These are phyloP conservation scores for Lachancea dasiensis DNA, from an alignment of 805 yeast genomes.

Conservation along the genomic window DNA sequence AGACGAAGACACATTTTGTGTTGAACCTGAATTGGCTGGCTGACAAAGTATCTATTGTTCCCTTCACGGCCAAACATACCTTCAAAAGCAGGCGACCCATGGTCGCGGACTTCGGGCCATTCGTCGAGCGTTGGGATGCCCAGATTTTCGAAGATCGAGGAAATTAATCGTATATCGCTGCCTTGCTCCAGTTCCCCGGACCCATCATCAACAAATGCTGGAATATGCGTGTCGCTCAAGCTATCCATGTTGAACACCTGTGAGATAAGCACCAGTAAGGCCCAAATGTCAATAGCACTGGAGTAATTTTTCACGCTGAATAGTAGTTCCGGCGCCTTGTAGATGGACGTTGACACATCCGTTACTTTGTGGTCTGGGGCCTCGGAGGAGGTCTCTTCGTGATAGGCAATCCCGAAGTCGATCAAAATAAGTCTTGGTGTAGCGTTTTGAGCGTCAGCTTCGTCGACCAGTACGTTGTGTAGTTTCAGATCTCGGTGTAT, in stretches of 20 bases:
- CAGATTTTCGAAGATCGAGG: slow-evolving; percentile 47
- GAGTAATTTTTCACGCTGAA: slow-evolving; percentile 53
- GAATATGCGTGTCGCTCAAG: slow-evolving; percentile 12
- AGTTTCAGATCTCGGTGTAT: slow-evolving; percentile 95
- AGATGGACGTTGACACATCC: slow-evolving; percentile 60
- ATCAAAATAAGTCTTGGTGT: slow-evolving; percentile 54
- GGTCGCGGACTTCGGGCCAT: slow-evolving; percentile 37
- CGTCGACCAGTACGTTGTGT: slow-evolving; percentile 64
- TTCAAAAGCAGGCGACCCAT: slow-evolving; percentile 28
- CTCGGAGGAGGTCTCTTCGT: slow-evolving; percentile 26
- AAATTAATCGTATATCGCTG: slow-evolving; percentile 57
- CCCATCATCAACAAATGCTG: slow-evolving; percentile 28
- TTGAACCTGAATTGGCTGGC: slow-evolving; percentile 12
- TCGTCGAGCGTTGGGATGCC: slow-evolving; percentile 51
- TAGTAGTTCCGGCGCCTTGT: slow-evolving; percentile 71
- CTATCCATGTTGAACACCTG: slow-evolving; percentile 39
- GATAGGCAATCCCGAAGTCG: slow-evolving; percentile 66
- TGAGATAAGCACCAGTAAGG: slow-evolving; percentile 55
- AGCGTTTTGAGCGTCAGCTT: not conserved
- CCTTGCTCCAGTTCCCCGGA: slow-evolving; percentile 21
- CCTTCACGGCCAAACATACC: slow-evolving; percentile 32
- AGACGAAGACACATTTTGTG: slow-evolving; percentile 10
- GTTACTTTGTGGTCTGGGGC: slow-evolving; percentile 30
- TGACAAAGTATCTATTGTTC: slow-evolving; percentile 20
- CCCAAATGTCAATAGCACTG: slow-evolving; percentile 64